A percentile compares a stretch with the other conserved stretches of the same genome.
Conservation (phyloP, 495 filamentous ascomycete genomes). For the Podospora sp. region DNA sequence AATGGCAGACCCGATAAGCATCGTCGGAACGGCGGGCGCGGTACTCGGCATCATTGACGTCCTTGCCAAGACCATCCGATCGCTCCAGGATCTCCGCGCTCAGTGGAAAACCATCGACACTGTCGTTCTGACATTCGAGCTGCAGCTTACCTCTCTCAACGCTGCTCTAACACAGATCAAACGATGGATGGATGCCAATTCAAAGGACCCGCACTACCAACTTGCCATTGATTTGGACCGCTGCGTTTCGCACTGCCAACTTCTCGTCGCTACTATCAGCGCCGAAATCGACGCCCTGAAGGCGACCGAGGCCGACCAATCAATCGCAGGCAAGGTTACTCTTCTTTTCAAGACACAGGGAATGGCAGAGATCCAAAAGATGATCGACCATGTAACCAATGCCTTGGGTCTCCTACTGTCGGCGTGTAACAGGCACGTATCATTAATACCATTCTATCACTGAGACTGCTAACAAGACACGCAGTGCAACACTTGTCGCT, state of each 20-base stretch:
- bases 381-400: slow-evolving; percentile 27
- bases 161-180: slow-evolving; percentile 31
- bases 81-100: slow-evolving; percentile 22
- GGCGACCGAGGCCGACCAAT: slow-evolving; percentile 1
- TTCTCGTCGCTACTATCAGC: slow-evolving; percentile 28
- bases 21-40: slow-evolving; percentile 28
- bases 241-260: slow-evolving; percentile 23
- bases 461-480: neutral
- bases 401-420: slow-evolving; percentile 32
- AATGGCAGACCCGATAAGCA: slow-evolving; percentile 29
- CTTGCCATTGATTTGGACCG: slow-evolving; percentile 33
- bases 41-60: slow-evolving; percentile 26
- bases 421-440: slow-evolving; percentile 29
- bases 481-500: slow-evolving; percentile 4
- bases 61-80: slow-evolving; percentile 20
- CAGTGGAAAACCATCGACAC: slow-evolving; percentile 30
- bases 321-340: slow-evolving; percentile 20
- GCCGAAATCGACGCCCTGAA: slow-evolving; percentile 20
- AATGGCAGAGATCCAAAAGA: slow-evolving; percentile 28
- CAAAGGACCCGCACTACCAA: slow-evolving; percentile 29
- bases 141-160: slow-evolving; percentile 29
- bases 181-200: slow-evolving; percentile 26
- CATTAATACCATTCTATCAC: too few relatives aligned
- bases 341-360: slow-evolving; percentile 24
- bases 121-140: slow-evolving; percentile 25